Conservation (phyloP, 179 eudicot species). For the Carnegiea gigantea region DNA sequence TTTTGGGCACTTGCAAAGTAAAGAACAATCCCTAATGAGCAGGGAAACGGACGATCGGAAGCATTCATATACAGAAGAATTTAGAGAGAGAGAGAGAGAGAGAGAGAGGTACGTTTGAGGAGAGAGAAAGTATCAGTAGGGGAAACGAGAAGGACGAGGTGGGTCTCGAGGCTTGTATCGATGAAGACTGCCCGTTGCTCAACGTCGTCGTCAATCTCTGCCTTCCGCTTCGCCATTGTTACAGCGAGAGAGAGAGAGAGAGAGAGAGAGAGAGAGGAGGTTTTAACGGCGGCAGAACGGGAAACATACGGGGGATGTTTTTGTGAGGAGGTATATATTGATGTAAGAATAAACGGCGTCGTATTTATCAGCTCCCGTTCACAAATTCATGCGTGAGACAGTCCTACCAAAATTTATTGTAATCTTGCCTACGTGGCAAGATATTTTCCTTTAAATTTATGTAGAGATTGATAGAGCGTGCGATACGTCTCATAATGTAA, state of each 20-base stretch:
- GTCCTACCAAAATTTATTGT: too few relatives aligned
- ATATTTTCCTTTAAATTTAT: too few relatives aligned
- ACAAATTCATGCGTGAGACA: too few relatives aligned
- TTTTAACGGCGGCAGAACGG: constrained; percentile 26
- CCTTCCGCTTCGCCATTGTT: constrained; percentile 15
- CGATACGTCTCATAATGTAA: too few relatives aligned
- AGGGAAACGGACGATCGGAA: constrained; percentile 1
- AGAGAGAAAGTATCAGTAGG: constrained; percentile 28
- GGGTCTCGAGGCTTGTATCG: constrained; percentile 68
- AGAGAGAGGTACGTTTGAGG: constrained; percentile 20
- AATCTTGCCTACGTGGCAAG: too few relatives aligned
- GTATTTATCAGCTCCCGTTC: too few relatives aligned
- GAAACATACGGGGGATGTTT: background rate
- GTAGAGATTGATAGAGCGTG: too few relatives aligned
- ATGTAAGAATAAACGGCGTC: background rate
- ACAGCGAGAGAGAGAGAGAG: constrained; percentile 6
- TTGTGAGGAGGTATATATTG: background rate
- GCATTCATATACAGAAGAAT: background rate
- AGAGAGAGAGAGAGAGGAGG: background rate
- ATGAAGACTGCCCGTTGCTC: constrained; percentile 40
- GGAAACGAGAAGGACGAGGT: constrained; percentile 43
- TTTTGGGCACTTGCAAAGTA: background rate
- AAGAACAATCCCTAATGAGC: background rate
- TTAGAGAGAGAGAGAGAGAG: background rate
- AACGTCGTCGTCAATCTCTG: background rate